phyloP scores from a whole-genome alignment of 1,139 yeast genomes.

The Suhomyces bribrorum region DNA sequence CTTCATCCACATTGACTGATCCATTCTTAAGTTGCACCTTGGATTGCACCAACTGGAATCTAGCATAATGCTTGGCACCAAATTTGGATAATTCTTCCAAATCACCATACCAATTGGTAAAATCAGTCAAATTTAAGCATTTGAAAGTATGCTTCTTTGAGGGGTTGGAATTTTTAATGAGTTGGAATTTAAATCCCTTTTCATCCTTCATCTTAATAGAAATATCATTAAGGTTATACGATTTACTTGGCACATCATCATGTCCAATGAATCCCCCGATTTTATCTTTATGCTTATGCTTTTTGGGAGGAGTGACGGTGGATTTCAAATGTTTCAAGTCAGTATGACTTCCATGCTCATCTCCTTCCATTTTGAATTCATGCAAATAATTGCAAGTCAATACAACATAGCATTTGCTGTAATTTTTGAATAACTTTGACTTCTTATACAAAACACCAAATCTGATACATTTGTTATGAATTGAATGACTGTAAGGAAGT shows the following conservation, averaged over 20 bases:
- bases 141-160: constrained; percentile 41
- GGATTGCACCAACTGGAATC: constrained; percentile 38
- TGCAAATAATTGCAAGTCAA: constrained; percentile 49
- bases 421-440: constrained; percentile 44
- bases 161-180: constrained; percentile 30
- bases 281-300: constrained; percentile 27
- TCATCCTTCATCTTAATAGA: constrained; percentile 36
- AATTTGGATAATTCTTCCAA: constrained; percentile 41
- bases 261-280: constrained; percentile 47
- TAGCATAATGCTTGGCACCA: constrained; percentile 34
- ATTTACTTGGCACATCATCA: constrained; percentile 43
- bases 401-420: constrained; percentile 40
- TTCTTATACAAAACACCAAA: constrained; percentile 47
- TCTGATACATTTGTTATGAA: constrained; percentile 48
- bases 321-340: constrained; percentile 3
- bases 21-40: constrained; percentile 21
- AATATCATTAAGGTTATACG: constrained; percentile 47
- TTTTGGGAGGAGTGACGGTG: constrained; percentile 8
- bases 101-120: constrained; percentile 40
- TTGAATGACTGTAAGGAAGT: constrained; percentile 39
- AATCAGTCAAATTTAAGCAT: constrained; percentile 36
- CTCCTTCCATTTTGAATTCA: constrained; percentile 42
- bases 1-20: background rate
- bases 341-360: constrained; percentile 15
- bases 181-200: constrained; percentile 36